phyloP scores from a whole-genome alignment of 306 rosid genomes.

The Citrullus mucosospermus region DNA sequence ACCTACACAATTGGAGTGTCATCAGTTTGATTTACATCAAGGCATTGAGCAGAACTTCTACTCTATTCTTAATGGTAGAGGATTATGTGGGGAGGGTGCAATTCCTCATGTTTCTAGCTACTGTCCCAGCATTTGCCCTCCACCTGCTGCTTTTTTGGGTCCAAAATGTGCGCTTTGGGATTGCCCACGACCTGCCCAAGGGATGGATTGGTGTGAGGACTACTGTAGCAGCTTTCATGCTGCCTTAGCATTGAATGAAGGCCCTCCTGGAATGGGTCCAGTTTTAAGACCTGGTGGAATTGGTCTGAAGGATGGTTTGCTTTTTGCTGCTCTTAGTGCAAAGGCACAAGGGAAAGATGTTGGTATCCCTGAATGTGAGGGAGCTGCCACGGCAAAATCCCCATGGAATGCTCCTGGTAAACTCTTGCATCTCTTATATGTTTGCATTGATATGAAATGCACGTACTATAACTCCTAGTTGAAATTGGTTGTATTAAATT shows the following conservation, averaged over 20 bases:
- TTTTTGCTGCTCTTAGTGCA: constrained; percentile 82
- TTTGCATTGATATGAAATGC: neutral
- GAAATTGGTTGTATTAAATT: neutral
- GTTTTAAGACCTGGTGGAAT: constrained; percentile 94
- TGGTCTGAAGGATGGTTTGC: constrained; percentile 79
- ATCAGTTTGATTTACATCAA: constrained; percentile 54
- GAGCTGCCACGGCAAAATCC: constrained; percentile 97
- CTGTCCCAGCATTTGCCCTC: constrained; percentile 76
- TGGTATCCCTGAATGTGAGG: constrained; percentile 95
- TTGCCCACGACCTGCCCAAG: constrained; percentile 92
- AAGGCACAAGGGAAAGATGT: constrained; percentile 89
- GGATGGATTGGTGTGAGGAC: constrained; percentile 81
- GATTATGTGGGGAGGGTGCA: constrained; percentile 43
- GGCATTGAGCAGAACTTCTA: constrained; percentile 47
- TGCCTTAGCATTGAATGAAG: constrained; percentile 86
- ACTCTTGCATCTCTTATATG: constrained; percentile 11
- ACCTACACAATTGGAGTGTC: constrained; percentile 51
- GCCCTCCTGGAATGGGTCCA: constrained; percentile 95
- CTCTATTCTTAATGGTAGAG: constrained; percentile 31
- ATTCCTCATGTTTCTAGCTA: constrained; percentile 60
- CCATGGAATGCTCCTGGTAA: constrained; percentile 99
- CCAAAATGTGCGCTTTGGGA: constrained; percentile 99
- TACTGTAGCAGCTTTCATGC: constrained; percentile 95
- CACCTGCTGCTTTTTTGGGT: constrained; percentile 95
- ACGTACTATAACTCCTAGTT: neutral